These are phyloP conservation scores for Rhodamnia rubescens DNA, from an alignment of 345 rosid genomes.

Conservation along the genomic window DNA sequence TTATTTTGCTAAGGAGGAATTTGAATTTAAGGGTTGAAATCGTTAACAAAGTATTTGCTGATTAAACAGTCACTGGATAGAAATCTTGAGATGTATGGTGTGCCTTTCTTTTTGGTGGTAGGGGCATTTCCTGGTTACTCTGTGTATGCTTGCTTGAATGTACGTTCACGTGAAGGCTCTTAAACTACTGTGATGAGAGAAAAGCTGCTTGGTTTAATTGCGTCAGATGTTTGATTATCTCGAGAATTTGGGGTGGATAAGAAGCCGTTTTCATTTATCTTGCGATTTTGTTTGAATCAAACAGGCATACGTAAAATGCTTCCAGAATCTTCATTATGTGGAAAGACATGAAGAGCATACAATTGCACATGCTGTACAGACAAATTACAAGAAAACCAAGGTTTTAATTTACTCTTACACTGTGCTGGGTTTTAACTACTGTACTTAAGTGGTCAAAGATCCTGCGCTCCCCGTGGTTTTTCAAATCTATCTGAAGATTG, in stretches of 20 bases:
- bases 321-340: conserved; percentile 81
- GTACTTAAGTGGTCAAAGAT: neutral
- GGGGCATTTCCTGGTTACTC: neutral
- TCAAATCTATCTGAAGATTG: neutral
- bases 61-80: neutral
- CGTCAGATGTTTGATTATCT: neutral
- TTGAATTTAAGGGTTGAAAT: neutral
- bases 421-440: neutral
- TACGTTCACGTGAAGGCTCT: neutral
- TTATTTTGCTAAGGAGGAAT: neutral
- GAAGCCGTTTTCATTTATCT: neutral
- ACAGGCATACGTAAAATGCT: conserved; percentile 91
- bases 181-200: neutral
- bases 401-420: conserved; percentile 14
- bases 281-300: neutral
- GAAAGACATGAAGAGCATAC: conserved; percentile 95
- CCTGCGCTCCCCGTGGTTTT: neutral
- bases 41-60: neutral
- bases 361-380: conserved; percentile 85
- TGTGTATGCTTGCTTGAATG: neutral
- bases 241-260: neutral
- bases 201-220: neutral
- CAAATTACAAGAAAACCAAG: conserved; percentile 89
- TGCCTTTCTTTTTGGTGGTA: neutral
- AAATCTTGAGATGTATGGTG: neutral